Evolutionary conservation across 2,329 filamentous ascomycete genomes (phyloP), one percentile per base, ranked within the genome.

Genomic region (Sarocladium brachiariae): DNA sequence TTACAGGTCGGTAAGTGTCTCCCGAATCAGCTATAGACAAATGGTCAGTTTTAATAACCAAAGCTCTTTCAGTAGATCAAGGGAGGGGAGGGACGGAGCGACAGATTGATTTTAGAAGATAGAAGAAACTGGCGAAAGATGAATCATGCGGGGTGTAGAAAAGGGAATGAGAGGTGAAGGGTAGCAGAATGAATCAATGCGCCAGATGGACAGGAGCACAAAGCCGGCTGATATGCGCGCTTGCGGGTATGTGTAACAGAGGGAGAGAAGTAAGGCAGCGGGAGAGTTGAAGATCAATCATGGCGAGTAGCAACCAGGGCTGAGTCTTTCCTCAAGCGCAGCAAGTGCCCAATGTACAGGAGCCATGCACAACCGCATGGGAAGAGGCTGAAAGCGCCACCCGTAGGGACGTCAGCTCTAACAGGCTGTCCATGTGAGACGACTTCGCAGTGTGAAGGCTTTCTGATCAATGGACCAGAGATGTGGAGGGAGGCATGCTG

Each of bases 1-100:
- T 77, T 69, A 78, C 78, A 62, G 78, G 76, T 66, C 78, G 77
- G 67, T 81, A 82, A 57, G 70, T 81, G 62, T 82, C 78, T 67
- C 75, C 75, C 60, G 76, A 74, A 61, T 81, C 78, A 65, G 78
- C 78, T 81, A 67, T 61, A 67, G 57, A 65, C 56, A 55, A 61
- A 56, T 60, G 49, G 70, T 73, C 70, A 76, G 70, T 52, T 69
- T 72, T 69, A 75, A 69, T 72, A 64, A 55, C 53, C 53, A 52
- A 53, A 58, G 56, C 58, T 58, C 56, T 54, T 56, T 51, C 54
- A 55, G 56, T 54, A 54, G 56, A 53, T 50, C 51, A 55, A 11
- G n/a, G 4, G 23, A 8, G n/a, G 4, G 23, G 10, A 27, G 11
- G 23, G 39, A 8, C 8, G 4, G 4, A 43, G 21, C n/a, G 39